Evolutionary conservation across 441 rosid species (phyloP), one percentile per base, ranked within the genome.

Genomic region (Codiaeum variegatum): DNA sequence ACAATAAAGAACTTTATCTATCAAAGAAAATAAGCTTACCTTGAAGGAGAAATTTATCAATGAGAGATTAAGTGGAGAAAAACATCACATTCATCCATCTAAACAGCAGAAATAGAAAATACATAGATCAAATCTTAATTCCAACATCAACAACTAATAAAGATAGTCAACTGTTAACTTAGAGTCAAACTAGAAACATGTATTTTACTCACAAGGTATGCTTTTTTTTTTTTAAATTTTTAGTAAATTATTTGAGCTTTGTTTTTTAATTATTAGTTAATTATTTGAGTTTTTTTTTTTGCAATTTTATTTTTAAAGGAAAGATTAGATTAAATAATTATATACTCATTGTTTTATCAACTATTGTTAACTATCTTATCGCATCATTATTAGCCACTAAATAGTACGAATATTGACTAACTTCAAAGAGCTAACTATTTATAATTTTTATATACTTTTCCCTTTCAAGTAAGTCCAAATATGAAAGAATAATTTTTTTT

Each of bases 21-120:
- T 24, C 29, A 24, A 28, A 12, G 60, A 26, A 21, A 55, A 16
- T 3, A 58, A 16, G 21, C 64, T 32, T 76, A 89, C 97, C 94
- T 91, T 91, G 78, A 91, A 91, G 73, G 97, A 91, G 77, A 91
- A 89, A 75, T 88, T 91, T 63, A 88, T 84, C 75, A 80, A 78
- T 0, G 97, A 87, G 72, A 88, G 88, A 74, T 85, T 74, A 62
- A 85, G 78, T 62, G 91, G 89, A 52, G 82, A 74, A 67, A 88
- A 80, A 70, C 90, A 70, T 88, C 86, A 69, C 88, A 89, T 77
- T 86, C 93, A 74, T 91, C 93, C 82, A 82, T 76, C 94, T 89
- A 78, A 67, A 67, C 36, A 69, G 24, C 47, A 72, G 44, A 70
- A 66, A 71, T 15, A 71, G 38, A 55, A 72, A 3, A 69, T 55